Conservation (phyloP, 139 green algal genomes). For the Astrephomene gubernaculifera region DNA sequence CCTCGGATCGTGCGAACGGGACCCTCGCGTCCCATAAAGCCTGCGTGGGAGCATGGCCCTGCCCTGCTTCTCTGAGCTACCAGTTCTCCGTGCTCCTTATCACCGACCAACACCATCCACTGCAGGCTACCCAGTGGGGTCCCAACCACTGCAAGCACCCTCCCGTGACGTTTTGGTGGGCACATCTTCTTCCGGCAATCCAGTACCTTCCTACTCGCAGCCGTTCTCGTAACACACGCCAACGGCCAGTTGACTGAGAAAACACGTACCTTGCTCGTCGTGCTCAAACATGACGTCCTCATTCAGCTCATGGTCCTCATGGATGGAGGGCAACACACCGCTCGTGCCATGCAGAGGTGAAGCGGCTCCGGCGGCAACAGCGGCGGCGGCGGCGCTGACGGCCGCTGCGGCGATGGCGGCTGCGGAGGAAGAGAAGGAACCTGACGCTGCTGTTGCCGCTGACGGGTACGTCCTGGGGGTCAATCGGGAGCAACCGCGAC, state of each 20-base stretch:
- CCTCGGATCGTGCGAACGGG: neutral
- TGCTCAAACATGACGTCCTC: constrained; percentile 36
- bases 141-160: too few relatives aligned
- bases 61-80: neutral
- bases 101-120: too few relatives aligned
- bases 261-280: neutral
- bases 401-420: constrained; percentile 23
- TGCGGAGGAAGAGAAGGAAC: neutral
- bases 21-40: neutral
- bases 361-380: neutral
- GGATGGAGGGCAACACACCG: constrained; percentile 6
- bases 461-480: too few relatives aligned
- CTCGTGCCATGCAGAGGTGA: neutral
- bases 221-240: neutral
- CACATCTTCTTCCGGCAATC: too few relatives aligned
- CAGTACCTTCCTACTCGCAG: too few relatives aligned
- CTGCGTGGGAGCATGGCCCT: neutral
- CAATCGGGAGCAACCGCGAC: too few relatives aligned
- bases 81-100: neutral
- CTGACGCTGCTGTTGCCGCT: too few relatives aligned
- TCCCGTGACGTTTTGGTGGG: neutral
- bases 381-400: constrained; percentile 4
- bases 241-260: neutral
- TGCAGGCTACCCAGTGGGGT: too few relatives aligned
- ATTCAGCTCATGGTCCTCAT: constrained; percentile 34